Percentiles rank a stretch among this genome's conserved stretches.
These are phyloP conservation scores for Aureobasidium sp. DNA, from an alignment of 2,329 filamentous ascomycete genomes.

Conservation along the genomic window DNA sequence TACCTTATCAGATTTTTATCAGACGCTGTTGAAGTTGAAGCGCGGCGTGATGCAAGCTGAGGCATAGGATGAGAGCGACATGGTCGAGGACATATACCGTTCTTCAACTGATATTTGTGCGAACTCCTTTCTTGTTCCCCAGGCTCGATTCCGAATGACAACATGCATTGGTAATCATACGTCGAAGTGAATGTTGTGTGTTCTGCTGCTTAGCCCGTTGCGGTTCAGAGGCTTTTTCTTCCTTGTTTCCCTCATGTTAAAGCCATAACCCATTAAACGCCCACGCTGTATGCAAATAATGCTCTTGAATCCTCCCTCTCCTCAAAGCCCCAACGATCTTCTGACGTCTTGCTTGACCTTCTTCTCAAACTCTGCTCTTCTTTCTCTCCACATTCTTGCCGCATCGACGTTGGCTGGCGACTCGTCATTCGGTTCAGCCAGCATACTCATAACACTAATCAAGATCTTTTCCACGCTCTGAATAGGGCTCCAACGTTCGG, in stretches of 20 bases:
- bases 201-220: not conserved
- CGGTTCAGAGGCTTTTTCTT: not conserved
- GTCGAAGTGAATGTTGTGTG: not conserved
- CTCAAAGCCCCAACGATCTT: conserved; percentile 54
- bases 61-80: not conserved
- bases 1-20: not conserved
- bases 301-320: not conserved
- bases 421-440: conserved; percentile 95
- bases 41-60: not conserved
- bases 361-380: conserved; percentile 72
- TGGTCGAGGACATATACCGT: not conserved
- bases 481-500: conserved; percentile 92
- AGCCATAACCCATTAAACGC: not conserved
- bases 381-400: conserved; percentile 90
- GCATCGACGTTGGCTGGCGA: conserved; percentile 94
- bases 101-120: not conserved
- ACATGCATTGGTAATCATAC: not conserved
- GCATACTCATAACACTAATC: conserved; percentile 96
- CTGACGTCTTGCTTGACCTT: conserved; percentile 77
- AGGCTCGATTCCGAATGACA: not conserved
- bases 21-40: not conserved
- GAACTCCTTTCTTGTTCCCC: not conserved
- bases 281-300: not conserved
- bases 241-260: not conserved
- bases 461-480: conserved; percentile 97